Evolutionary conservation across 257 asterid genomes (phyloP), one percentile per base, ranked within the genome.

Genomic region (Solanum corneliomulleri): DNA sequence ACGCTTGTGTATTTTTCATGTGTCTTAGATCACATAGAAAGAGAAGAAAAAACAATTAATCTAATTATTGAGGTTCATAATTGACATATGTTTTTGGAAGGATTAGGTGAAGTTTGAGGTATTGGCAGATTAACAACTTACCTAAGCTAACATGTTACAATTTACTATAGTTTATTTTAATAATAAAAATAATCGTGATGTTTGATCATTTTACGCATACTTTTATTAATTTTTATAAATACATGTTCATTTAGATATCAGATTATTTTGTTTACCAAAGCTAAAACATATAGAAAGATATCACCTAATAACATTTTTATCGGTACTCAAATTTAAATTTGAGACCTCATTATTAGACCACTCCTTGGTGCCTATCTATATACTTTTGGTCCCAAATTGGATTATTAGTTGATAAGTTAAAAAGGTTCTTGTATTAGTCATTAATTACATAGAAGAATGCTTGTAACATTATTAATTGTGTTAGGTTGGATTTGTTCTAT

Each of bases 51-150:
- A 69, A 15, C 14, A 71, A 21, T 25, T 27, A 78, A 80, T 80
- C 68, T 47, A 80, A 80, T 25, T 76, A 41, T 33, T 76, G 77
- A n/a, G 49, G 49, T 29, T 86, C 69, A 72, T 72, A 77, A 29
- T 31, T 13, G 44, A 64, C 74, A 31, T 21, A 44, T 13, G 45
- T 70, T 70, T 76, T 81, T 75, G 27, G 82, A 58, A 81, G 84
- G 27, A 86, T 71, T 88, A 88, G 90, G 90, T 81, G 84, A n/a
- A 21, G 44, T 25, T 66, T 33, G 49, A 81, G 37, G 25, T 69
- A 66, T 23, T 86, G 87, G 80, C 58, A 81, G 88, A 78, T 80
- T 60, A 60, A 58, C 68, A 60, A 60, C 68, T 60, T 60, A 60
- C 68, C 29, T 60, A 60, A 60, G 27, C 25, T 60, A 52, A 52